Conservation (phyloP, 257 asterid genomes). For the Petunia secreta region DNA sequence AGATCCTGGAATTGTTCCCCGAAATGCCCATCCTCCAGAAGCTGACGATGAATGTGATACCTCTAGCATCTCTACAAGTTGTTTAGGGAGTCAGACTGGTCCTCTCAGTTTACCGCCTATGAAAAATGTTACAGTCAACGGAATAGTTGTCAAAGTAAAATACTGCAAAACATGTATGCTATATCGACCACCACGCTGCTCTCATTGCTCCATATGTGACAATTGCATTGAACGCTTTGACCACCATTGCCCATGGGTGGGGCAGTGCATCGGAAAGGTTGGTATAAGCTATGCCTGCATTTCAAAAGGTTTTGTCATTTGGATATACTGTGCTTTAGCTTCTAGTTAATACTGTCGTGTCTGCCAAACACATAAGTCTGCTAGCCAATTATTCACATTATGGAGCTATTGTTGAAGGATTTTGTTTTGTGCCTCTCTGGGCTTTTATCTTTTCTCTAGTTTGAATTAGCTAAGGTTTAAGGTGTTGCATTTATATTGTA, state of each 20-base stretch:
- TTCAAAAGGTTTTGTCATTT: neutral
- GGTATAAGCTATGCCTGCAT: constrained; percentile 20
- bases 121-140: constrained; percentile 61
- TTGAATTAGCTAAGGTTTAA: constrained; percentile 9
- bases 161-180: constrained; percentile 84
- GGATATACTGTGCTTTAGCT: neutral
- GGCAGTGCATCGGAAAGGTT: constrained; percentile 89
- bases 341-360: neutral
- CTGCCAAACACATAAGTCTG: neutral
- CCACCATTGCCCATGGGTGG: constrained; percentile 94
- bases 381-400: neutral
- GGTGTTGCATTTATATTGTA: neutral
- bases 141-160: constrained; percentile 65
- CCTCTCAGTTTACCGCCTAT: constrained; percentile 46
- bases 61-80: constrained; percentile 31
- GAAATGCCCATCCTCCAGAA: constrained; percentile 30
- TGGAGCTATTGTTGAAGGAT: neutral
- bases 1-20: constrained; percentile 34
- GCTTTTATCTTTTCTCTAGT: neutral
- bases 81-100: constrained; percentile 33
- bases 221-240: constrained; percentile 84
- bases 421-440: constrained; percentile 10
- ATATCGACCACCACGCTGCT: constrained; percentile 87
- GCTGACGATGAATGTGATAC: constrained; percentile 27
- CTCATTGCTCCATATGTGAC: constrained; percentile 84